Base-by-base conservation (phyloP, 768 basidiomycete species). In the Agaricus sinodeliciosus region DNA sequence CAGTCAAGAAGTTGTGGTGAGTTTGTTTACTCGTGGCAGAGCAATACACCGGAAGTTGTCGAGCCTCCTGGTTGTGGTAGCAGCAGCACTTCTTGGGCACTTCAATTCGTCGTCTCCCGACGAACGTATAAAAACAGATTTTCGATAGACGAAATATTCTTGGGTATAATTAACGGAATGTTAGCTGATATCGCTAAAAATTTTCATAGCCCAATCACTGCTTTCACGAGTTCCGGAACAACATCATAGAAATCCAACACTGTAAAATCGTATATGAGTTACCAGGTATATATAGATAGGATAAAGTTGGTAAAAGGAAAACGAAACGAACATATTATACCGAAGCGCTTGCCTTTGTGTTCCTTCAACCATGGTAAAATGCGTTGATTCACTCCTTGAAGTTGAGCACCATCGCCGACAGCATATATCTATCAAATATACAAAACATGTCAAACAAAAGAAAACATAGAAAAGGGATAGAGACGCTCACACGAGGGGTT, bases 231-330 rank as follows among this genome's bases (percentile, higher is more conserved):
- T 3, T 74, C 74, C 16, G 75, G 75, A 18, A 73, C 68, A 31
- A 65, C 65, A 53, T 75, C 69, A 56, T 74, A 78, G 56, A 78
- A 78, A 59, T 77, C 76, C 35, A 76, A 64, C 70, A 78, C 76
- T 78, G 42, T 45, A 19, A 28, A 28, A 12, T n/a, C 7, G 19
- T 9, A 3, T 5, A 35, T 12, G 12, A 31, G 19, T 31, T 26
- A 2, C 22, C 22, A 22, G n/a, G n/a, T 22, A 22, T 22, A 22
- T 22, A 22, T 22, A 12, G 25, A 18, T 18, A 25, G 5, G 26
- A 18, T 4, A 18, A 9, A 25, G 4, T 22, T 1, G 37, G 16
- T 1, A 45, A 35, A 22, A 3, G 39, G 8, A 46, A 49, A 16
- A 2, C 35, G 45, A 18, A 4, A 71, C 76, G 26, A 51, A 77